Evolutionary conservation across 805 yeast species (phyloP), one percentile per base, ranked within the genome.

Genomic region (Candida endomychidarum): DNA sequence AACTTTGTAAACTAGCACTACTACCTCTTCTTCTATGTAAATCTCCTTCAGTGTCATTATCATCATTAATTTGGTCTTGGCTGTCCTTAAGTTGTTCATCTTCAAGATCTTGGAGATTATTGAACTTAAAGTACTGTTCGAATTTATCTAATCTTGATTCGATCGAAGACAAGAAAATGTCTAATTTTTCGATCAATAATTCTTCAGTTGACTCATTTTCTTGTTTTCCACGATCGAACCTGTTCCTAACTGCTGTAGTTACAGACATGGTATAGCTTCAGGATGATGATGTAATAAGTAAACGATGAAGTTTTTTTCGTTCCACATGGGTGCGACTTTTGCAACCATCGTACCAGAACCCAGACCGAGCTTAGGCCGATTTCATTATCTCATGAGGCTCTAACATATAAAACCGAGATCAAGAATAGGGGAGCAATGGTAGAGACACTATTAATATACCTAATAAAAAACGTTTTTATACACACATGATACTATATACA

Each of bases 131-230:
- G 42, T 59, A 69, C 43, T 58, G 61, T 34, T 69, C 74, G 42
- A 69, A 69, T 34, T 57, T 60, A 33, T 63, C 68, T 23, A 69
- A 46, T 16, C 72, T 47, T 9, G 66, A 57, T 43, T 69, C 74
- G n/a, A 69, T 61, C 7, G 70, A 63, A n/a, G 70, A 59, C 15
- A 69, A 52, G 39, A 69, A 69, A n/a, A 49, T 47, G 39, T 69
- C 74, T 24, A 69, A 47, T 37, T 62, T 64, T 40, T 68, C 74
- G 6, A 68, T 63, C 42, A 69, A 54, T 2, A 63, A 39, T 47
- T 68, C 74, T 34, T 69, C 74, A 0, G 72, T 60, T 2, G 64
- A 22, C 23, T 37, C 40, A 4, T 25, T 12, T 14, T 34, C 11
- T n/a, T n/a, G n/a, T n/a, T n/a, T n/a, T n/a, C n/a, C n/a, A n/a